Evolutionary conservation across 768 basidiomycete species (phyloP).

Genomic region (Suillus decipiens): DNA sequence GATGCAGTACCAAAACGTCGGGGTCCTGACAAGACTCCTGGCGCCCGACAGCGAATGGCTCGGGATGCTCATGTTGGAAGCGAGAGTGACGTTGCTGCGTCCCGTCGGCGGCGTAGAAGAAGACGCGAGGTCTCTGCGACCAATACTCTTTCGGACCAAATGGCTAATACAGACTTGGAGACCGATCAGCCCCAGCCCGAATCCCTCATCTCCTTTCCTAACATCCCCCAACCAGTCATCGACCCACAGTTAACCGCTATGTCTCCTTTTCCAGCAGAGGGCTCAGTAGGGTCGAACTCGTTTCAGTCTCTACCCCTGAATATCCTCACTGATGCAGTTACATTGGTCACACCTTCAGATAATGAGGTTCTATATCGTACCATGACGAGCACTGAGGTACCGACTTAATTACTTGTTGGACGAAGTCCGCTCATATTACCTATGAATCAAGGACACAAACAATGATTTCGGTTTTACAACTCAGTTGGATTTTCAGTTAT

Average conservation of each 20-base stretch:
- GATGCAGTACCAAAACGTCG: conserved; percentile 75
- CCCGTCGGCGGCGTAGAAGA: conserved; percentile 28
- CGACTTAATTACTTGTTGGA: conserved; percentile 23
- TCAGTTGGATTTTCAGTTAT: conserved; percentile 9
- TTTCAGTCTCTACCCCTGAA: conserved; percentile 12
- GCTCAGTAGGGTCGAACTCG: conserved; percentile 3
- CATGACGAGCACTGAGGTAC: conserved; percentile 32
- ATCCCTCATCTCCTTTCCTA: conserved; percentile 7
- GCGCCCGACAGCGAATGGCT: conserved; percentile 67
- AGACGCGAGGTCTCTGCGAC: conserved; percentile 9
- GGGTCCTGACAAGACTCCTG: conserved; percentile 80
- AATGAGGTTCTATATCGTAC: conserved; percentile 16
- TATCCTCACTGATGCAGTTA: conserved; percentile 12
- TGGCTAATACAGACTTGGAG: conserved; percentile 2
- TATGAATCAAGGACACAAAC: conserved; percentile 25
- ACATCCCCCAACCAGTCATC: conserved; percentile 19
- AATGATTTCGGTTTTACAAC: conserved; percentile 11
- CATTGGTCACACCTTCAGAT: conserved; percentile 13
- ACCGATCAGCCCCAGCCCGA: conserved; percentile 2
- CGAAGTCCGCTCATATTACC: conserved; percentile 26
- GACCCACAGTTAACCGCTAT: conserved; percentile 30
- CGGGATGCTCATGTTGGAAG: conserved; percentile 41
- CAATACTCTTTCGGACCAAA: conserved; percentile 13
- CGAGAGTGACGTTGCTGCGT: conserved; percentile 25
- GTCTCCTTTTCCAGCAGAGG: conserved; percentile 16